Evolutionary conservation across 805 yeast genomes (phyloP).

Genomic region (Starmerella stellata): DNA sequence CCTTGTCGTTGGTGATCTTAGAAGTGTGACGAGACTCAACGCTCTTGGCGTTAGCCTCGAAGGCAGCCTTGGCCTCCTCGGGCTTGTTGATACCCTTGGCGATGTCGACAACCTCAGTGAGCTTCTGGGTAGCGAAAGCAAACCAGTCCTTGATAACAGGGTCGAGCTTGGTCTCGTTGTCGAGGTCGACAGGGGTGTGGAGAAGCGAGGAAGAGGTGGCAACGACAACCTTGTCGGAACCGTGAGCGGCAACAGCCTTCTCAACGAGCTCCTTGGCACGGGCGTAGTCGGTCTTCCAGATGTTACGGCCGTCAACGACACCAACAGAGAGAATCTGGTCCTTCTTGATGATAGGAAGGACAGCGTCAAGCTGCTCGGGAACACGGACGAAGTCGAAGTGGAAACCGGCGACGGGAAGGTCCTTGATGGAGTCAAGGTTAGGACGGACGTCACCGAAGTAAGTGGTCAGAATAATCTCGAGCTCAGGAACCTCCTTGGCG

Average conservation of each 20-base stretch:
- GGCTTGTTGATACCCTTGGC: constrained; percentile 71
- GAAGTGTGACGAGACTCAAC: constrained; percentile 74
- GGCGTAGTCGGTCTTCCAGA: constrained; percentile 93
- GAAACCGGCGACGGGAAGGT: constrained; percentile 83
- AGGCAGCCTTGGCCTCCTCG: constrained; percentile 45
- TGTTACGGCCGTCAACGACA: constrained; percentile 97
- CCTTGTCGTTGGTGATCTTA: constrained; percentile 74
- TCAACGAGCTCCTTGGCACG: constrained; percentile 68
- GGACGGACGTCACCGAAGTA: constrained; percentile 98
- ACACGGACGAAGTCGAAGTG: constrained; percentile 93
- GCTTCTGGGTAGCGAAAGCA: constrained; percentile 95
- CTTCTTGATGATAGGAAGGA: constrained; percentile 43
- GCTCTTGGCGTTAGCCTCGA: constrained; percentile 74
- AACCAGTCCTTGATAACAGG: constrained; percentile 92
- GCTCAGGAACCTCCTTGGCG: constrained; percentile 47
- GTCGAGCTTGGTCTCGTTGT: constrained; percentile 77
- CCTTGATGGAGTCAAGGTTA: constrained; percentile 75
- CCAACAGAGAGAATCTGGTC: constrained; percentile 83
- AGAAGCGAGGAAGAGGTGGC: constrained; percentile 92
- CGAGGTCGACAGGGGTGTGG: constrained; percentile 96
- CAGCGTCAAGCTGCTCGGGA: constrained; percentile 88
- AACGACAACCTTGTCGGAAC: constrained; percentile 53
- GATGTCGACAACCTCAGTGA: constrained; percentile 74
- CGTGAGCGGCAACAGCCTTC: constrained; percentile 68
- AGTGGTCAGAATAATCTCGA: constrained; percentile 68